Evolutionary conservation across 768 basidiomycete genomes (phyloP), one percentile per base, ranked within the genome.

Genomic region (Cubamyces sp.): DNA sequence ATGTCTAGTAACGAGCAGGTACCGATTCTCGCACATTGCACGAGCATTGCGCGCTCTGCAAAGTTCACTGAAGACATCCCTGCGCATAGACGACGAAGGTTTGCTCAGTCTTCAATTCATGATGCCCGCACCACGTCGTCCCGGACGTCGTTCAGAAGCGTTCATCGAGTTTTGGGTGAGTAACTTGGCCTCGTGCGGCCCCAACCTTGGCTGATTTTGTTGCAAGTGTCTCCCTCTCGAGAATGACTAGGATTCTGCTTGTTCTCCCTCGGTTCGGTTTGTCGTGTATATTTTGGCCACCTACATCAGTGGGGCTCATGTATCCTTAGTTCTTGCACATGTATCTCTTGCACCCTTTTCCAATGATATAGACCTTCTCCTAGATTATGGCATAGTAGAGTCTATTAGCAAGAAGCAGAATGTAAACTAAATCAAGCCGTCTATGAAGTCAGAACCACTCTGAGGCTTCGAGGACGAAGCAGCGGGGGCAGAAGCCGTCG

Each of bases 151-250:
- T 8, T 77, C 81, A 52, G 79, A 86, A 55, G 91, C 87, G 0
- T 95, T 94, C 68, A 87, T 96, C 53, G 94, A 96, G 69, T 96
- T 95, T 71, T 82, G 90, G 75, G 95, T 96, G 68, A 71, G 90
- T 79, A n/a, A 5, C n/a, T 16, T 26, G 16, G 26, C 30, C 8
- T 26, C 3, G 39, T 26, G 12, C 9, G n/a, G 3, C 7, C 16
- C 3, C 9, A 15, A 5, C 21, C n/a, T 12, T 11, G 1, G 21
- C 57, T 64, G 14, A 61, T 28, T 5, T 14, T 16, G 0, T n/a
- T 4, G 28, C 40, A 5, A 73, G 71, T 73, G 71, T 60, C 55
- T 73, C 14, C 66, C 71, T 1, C 62, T 73, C 7, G 71, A 70
- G 70, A 71, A n/a, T 52, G 51, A 28, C 9, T 14, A 21, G 21